Conservation (phyloP, 805 yeast genomes). For the Scheffersomyces coipomensis region DNA sequence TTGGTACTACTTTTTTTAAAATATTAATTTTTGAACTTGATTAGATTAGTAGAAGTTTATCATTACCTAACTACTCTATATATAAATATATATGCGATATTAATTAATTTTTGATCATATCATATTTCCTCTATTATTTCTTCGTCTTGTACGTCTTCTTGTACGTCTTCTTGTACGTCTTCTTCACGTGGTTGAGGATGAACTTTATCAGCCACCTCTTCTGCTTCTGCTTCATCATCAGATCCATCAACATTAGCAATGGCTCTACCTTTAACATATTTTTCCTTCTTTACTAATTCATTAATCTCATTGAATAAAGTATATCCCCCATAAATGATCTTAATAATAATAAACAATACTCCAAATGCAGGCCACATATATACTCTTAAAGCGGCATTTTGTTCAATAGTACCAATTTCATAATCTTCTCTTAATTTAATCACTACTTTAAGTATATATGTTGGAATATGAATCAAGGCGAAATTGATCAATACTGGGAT, state of each 20-base stretch:
- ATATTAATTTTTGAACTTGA: too few relatives aligned
- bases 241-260: slow-evolving; percentile 37
- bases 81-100: too few relatives aligned
- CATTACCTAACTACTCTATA: too few relatives aligned
- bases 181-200: too few relatives aligned
- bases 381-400: neutral
- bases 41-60: too few relatives aligned
- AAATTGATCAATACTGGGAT: slow-evolving; percentile 12
- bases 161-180: too few relatives aligned
- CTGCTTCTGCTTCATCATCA: slow-evolving; percentile 2
- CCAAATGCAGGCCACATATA: slow-evolving; percentile 12
- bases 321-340: slow-evolving; percentile 8
- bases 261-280: slow-evolving; percentile 56
- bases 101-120: neutral
- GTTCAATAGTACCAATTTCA: slow-evolving; percentile 1
- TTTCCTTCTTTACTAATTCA: slow-evolving; percentile 55
- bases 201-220: too few relatives aligned
- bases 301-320: slow-evolving; percentile 20
- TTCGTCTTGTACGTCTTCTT: too few relatives aligned
- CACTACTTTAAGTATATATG: slow-evolving; percentile 1
- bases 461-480: slow-evolving; percentile 11
- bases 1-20: too few relatives aligned
- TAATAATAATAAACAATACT: slow-evolving; percentile 8
- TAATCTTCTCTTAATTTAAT: slow-evolving; percentile 1
- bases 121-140: neutral